Base-by-base conservation (phyloP, 1,284 basidiomycete species). In the Fistulina hepatica region DNA sequence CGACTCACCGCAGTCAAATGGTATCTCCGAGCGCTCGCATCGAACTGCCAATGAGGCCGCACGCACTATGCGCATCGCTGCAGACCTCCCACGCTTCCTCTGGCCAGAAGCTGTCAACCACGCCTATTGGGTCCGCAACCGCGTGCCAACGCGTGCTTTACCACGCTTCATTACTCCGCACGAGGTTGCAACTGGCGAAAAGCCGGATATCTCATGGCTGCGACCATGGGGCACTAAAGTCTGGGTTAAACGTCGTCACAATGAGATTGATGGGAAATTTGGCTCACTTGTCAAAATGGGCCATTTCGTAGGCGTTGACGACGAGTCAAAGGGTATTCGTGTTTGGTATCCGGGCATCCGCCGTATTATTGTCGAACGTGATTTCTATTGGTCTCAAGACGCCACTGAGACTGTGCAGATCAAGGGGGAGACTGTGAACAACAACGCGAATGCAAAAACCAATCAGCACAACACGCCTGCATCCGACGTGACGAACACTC, bases 1-100 rank as follows among this genome's bases (percentile, higher is more conserved):
- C 30, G 52, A 62, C 44, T 50, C 55, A 1, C 53, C 53, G 2
- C 39, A 48, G 36, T 41, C 50, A 7, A 60, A 61, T 33, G 53
- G 60, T 8, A 42, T 47, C 2, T 46, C 55, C 0, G 53, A 63
- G 43, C 43, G 49, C 3, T 35, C 48, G 9, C 56, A 58, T 36
- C 35, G 53, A 2, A 57, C 51, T 0, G 42, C 48, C 8, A 35
- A 43, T 2, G 48, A 52, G 16, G 42, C 43, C 25, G 37, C 44
- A 8, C 32, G 49, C 2, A 43, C 47, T 0, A 43, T 55, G 35
- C 40, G 53, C 2, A 10, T 37, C 13, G 33, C 34, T 1, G 9
- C 21, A 5, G 20, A 13, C n/a, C 38, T 52, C 4, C 51, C 52
- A 7, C 34, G 28, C 10, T 32, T 26, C 6, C 41, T 55, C 7